phyloP scores from a whole-genome alignment of 768 basidiomycete genomes.

The Arthromyces matolae region DNA sequence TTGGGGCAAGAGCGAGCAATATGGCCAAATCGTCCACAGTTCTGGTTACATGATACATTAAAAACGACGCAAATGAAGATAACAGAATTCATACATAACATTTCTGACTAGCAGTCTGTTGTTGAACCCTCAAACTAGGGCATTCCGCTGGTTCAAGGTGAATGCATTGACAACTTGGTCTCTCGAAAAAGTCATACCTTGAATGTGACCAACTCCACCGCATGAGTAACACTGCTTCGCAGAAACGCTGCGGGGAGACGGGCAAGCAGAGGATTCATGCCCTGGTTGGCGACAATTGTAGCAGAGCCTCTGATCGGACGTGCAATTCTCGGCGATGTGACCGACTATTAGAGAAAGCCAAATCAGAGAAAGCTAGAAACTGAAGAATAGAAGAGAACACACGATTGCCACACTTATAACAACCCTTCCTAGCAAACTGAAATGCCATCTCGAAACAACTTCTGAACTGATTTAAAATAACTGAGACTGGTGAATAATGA shows the following conservation, averaged over 20 bases:
- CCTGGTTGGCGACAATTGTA: conserved; percentile 96
- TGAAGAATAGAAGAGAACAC: conserved; percentile 29
- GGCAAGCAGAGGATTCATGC: conserved; percentile 86
- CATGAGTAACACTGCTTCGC: conserved; percentile 93
- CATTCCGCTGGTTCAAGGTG: conserved; percentile 56
- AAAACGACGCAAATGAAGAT: neutral
- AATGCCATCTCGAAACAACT: conserved; percentile 66
- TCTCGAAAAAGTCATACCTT: conserved; percentile 32
- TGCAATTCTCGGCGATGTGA: conserved; percentile 90
- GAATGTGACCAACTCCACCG: conserved; percentile 88
- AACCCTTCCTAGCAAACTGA: conserved; percentile 83
- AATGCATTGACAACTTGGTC: conserved; percentile 1
- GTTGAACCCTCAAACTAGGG: conserved; percentile 69
- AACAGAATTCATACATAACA: conserved; percentile 63
- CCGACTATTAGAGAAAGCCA: conserved; percentile 72
- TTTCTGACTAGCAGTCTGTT: conserved; percentile 64
- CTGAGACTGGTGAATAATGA: neutral
- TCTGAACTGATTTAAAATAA: conserved; percentile 23
- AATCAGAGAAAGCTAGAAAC: conserved; percentile 5
- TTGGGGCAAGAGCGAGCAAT: conserved; percentile 74
- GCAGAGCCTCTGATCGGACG: conserved; percentile 84
- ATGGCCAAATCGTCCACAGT: conserved; percentile 80
- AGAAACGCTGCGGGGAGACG: conserved; percentile 75
- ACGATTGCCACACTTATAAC: conserved; percentile 94
- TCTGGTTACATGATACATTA: conserved; percentile 36